Evolutionary conservation across 179 eudicot species (phyloP).

Genomic region (Silene vulgaris): DNA sequence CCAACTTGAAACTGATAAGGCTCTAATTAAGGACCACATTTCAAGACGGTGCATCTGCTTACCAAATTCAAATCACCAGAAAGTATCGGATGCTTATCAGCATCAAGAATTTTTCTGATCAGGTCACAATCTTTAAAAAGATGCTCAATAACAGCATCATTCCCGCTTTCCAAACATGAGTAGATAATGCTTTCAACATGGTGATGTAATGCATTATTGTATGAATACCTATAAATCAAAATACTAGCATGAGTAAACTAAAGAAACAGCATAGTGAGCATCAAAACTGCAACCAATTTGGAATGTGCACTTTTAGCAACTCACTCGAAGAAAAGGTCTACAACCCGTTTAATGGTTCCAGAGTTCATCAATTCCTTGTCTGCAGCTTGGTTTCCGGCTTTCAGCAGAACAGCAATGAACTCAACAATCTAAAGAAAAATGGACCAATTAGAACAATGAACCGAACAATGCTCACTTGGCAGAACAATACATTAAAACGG

Average conservation of each 20-base stretch:
- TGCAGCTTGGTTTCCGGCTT: slow-evolving; percentile 73
- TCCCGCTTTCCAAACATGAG: slow-evolving; percentile 81
- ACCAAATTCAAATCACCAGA: slow-evolving; percentile 59
- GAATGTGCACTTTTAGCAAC: slow-evolving; percentile 28
- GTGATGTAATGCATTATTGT: slow-evolving; percentile 87
- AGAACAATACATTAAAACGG: background rate
- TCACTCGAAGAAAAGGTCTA: slow-evolving; percentile 93
- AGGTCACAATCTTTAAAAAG: slow-evolving; percentile 64
- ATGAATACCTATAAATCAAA: slow-evolving; percentile 66
- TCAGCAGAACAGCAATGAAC: slow-evolving; percentile 80
- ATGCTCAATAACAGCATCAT: slow-evolving; percentile 55
- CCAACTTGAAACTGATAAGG: background rate
- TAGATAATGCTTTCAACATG: slow-evolving; percentile 84
- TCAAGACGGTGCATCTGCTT: slow-evolving; percentile 10
- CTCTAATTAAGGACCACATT: background rate
- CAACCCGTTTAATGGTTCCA: slow-evolving; percentile 64
- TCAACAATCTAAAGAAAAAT: slow-evolving; percentile 63
- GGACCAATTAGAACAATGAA: background rate
- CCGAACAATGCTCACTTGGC: background rate
- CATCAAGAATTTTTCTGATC: slow-evolving; percentile 57
- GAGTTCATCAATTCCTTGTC: slow-evolving; percentile 78
- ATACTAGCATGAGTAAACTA: background rate
- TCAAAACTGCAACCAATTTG: background rate
- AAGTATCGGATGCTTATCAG: slow-evolving; percentile 54
- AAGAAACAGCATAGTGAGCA: background rate